Evolutionary conservation across 2,329 filamentous ascomycete genomes (phyloP).

Genomic region (Taxawa tesnikishii): DNA sequence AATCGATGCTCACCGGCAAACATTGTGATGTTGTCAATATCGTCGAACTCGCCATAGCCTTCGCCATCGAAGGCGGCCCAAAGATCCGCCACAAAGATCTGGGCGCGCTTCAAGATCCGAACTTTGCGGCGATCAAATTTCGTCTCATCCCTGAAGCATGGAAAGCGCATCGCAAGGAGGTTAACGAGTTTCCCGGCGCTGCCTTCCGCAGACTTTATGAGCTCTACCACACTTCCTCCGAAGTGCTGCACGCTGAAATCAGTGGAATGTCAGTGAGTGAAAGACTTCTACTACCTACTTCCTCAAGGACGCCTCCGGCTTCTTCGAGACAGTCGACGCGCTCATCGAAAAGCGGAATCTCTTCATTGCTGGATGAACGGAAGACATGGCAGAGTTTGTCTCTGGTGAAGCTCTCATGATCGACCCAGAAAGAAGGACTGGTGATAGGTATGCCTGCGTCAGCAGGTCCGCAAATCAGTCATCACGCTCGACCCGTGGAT

Average conservation of each 20-base stretch:
- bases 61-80: conserved; percentile 91
- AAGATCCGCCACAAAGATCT: conserved; percentile 89
- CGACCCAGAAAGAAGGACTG: conserved; percentile 73
- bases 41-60: conserved; percentile 66
- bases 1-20: conserved; percentile 52
- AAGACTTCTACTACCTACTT: conserved; percentile 43
- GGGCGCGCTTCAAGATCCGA: conserved; percentile 81
- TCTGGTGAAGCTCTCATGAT: conserved; percentile 55
- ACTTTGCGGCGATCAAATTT: conserved; percentile 62
- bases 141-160: conserved; percentile 75
- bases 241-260: conserved; percentile 46
- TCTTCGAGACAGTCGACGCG: conserved; percentile 70
- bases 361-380: conserved; percentile 71
- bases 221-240: conserved; percentile 57
- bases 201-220: conserved; percentile 60
- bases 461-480: not conserved
- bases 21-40: conserved; percentile 95
- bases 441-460: conserved; percentile 73
- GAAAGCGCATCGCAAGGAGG: conserved; percentile 66
- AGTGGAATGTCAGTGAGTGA: not conserved
- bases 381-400: conserved; percentile 67
- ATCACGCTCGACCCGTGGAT: too few species aligned
- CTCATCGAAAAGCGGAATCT: conserved; percentile 72
- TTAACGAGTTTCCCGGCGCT: conserved; percentile 83
- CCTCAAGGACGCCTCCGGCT: conserved; percentile 65